A percentile compares a stretch with the other conserved stretches of the same genome.
phyloP scores from a whole-genome alignment of 2,329 filamentous ascomycete genomes.

The Colletotrichum phormii region DNA sequence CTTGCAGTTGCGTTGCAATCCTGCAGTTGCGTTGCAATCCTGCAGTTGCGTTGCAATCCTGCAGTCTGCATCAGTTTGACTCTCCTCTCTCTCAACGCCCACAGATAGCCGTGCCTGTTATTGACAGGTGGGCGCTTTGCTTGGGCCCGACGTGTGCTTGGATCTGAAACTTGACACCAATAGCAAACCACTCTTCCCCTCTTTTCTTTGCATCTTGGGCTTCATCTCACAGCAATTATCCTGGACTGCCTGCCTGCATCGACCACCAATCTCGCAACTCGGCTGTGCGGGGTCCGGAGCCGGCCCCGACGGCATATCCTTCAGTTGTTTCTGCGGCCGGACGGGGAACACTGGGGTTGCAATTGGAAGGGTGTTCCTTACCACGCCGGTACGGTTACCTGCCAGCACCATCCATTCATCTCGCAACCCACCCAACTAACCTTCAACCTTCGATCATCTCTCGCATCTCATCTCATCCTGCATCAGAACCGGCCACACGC shows the following conservation, averaged over 20 bases:
- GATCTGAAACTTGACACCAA: constrained; percentile 23
- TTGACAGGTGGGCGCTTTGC: not conserved
- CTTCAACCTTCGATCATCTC: not conserved
- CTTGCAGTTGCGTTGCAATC: not conserved
- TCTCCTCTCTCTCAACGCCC: not conserved
- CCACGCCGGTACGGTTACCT: not conserved
- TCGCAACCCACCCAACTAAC: constrained; percentile 2
- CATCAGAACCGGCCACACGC: not conserved
- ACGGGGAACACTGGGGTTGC: not conserved
- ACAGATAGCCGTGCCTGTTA: not conserved
- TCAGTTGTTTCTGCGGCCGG: not conserved
- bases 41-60: not conserved
- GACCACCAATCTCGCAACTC: not conserved
- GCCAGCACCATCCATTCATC: constrained; percentile 4
- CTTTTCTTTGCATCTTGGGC: not conserved
- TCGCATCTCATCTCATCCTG: not conserved
- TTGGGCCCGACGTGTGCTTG: not conserved
- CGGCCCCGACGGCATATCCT: not conserved
- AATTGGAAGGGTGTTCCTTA: not conserved
- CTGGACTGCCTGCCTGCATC: not conserved
- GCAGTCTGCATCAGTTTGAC: no score
- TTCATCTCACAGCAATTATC: not conserved
- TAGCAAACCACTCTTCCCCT: not conserved
- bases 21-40: no score
- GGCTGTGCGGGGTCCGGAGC: constrained; percentile 1